Evolutionary conservation across 2,329 filamentous ascomycete genomes (phyloP).

Genomic region (Hypocrella siamensis): DNA sequence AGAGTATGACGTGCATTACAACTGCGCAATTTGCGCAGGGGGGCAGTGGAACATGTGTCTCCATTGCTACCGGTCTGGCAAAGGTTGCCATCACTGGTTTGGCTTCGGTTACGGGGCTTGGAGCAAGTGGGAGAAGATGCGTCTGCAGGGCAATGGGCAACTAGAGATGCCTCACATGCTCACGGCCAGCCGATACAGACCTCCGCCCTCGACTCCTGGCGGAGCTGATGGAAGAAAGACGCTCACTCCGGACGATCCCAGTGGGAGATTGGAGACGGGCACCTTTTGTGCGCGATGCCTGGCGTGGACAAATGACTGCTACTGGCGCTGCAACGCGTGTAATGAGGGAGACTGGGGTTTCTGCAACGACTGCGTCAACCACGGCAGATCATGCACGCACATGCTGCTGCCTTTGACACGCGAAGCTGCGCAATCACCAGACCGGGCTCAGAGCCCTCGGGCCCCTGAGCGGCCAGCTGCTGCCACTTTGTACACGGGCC

Average conservation of each 20-base stretch:
- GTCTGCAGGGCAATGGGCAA: slow-evolving; percentile 20
- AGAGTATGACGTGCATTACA: slow-evolving; percentile 76
- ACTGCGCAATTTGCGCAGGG: slow-evolving; percentile 53
- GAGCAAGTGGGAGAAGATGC: slow-evolving; percentile 45
- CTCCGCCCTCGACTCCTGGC: slow-evolving; percentile 30
- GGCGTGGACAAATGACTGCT: slow-evolving; percentile 63
- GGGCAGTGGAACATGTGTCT: slow-evolving; percentile 69
- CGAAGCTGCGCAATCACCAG: slow-evolving; percentile 20
- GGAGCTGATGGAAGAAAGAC: slow-evolving; percentile 39
- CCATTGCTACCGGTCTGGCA: slow-evolving; percentile 60
- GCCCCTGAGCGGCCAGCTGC: slow-evolving; percentile 29
- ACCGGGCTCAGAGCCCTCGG: slow-evolving; percentile 23
- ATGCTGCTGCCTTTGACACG: slow-evolving; percentile 63
- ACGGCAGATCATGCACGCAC: slow-evolving; percentile 68
- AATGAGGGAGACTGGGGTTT: slow-evolving; percentile 94
- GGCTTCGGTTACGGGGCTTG: slow-evolving; percentile 68
- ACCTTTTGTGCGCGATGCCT: slow-evolving; percentile 72
- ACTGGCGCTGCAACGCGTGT: slow-evolving; percentile 77
- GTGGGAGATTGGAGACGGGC: slow-evolving; percentile 54
- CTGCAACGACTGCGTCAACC: slow-evolving; percentile 76
- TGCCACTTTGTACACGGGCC: slow-evolving; percentile 31
- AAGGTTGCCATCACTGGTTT: slow-evolving; percentile 75
- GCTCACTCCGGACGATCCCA: slow-evolving; percentile 51
- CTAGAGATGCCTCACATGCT: slow-evolving; percentile 40
- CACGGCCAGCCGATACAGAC: slow-evolving; percentile 38